A percentile compares a stretch with the other conserved stretches of the same genome.
These are phyloP conservation scores for Saturnispora kantuleensis DNA, from an alignment of 805 yeast species.

Conservation along the genomic window DNA sequence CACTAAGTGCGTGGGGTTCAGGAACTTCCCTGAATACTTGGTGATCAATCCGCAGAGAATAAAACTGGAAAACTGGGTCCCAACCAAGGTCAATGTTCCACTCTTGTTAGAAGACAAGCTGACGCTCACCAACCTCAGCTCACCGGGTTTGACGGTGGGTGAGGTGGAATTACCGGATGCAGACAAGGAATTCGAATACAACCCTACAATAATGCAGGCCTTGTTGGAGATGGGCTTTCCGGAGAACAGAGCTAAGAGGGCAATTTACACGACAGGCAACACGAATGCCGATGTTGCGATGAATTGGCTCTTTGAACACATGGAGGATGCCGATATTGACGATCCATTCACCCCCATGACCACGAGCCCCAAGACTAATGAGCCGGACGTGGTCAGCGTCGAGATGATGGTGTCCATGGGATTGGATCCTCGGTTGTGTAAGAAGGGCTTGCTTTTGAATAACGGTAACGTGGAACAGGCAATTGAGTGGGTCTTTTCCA, in stretches of 20 bases:
- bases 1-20: slow-evolving; percentile 39
- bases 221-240: slow-evolving; percentile 86
- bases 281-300: slow-evolving; percentile 56
- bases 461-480: slow-evolving; percentile 61
- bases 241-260: slow-evolving; percentile 51
- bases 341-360: slow-evolving; percentile 37
- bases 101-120: slow-evolving; percentile 36
- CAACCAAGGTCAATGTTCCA: slow-evolving; percentile 71
- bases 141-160: slow-evolving; percentile 32
- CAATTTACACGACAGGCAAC: slow-evolving; percentile 67
- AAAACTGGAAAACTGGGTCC: slow-evolving; percentile 81
- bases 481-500: slow-evolving; percentile 81
- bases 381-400: slow-evolving; percentile 28
- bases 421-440: slow-evolving; percentile 52
- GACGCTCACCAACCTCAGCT: slow-evolving; percentile 33
- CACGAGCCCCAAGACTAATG: slow-evolving; percentile 1
- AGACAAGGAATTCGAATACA: slow-evolving; percentile 37
- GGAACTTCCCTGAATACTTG: slow-evolving; percentile 59
- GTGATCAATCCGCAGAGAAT: slow-evolving; percentile 72
- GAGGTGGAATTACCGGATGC: slow-evolving; percentile 32
- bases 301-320: slow-evolving; percentile 84
- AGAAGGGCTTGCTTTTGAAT: slow-evolving; percentile 57
- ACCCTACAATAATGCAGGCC: slow-evolving; percentile 42
- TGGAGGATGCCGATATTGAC: slow-evolving; percentile 78
- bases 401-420: slow-evolving; percentile 66